A percentile compares a stretch with the other conserved stretches of the same genome.
Evolutionary conservation across 2,329 filamentous ascomycete species (phyloP).

Genomic region (Claviceps pazoutovae): DNA sequence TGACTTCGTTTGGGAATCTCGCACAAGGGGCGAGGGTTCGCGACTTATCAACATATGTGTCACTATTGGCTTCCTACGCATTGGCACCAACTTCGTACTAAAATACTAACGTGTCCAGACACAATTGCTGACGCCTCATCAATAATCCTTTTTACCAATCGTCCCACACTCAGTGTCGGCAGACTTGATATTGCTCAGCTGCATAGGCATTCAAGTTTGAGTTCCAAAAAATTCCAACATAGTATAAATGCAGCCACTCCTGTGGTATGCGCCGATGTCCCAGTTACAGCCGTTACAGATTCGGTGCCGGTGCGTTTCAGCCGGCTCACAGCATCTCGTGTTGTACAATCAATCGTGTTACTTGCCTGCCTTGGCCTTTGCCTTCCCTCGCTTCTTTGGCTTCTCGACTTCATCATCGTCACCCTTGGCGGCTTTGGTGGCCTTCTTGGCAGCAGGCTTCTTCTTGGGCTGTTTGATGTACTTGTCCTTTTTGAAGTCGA

Average conservation of each 20-base stretch:
- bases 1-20: no score
- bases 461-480: conserved; percentile 87
- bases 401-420: conserved; percentile 39
- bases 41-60: neutral
- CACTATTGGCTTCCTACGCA: neutral
- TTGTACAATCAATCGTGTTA: conserved; percentile 6
- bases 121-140: no score
- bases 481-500: conserved; percentile 88
- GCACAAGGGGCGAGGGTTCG: neutral
- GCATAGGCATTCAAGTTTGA: no score
- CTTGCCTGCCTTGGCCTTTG: conserved; percentile 34
- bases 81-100: neutral
- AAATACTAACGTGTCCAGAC: neutral
- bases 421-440: conserved; percentile 32
- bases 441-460: conserved; percentile 31
- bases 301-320: neutral
- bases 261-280: neutral
- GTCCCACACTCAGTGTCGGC: neutral
- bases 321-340: neutral
- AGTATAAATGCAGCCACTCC: neutral
- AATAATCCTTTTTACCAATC: no score
- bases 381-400: conserved; percentile 32
- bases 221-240: neutral
- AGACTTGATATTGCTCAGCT: neutral
- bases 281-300: neutral